These are phyloP conservation scores for Curvularia sp. DNA, from an alignment of 2,329 filamentous ascomycete species.

Conservation along the genomic window DNA sequence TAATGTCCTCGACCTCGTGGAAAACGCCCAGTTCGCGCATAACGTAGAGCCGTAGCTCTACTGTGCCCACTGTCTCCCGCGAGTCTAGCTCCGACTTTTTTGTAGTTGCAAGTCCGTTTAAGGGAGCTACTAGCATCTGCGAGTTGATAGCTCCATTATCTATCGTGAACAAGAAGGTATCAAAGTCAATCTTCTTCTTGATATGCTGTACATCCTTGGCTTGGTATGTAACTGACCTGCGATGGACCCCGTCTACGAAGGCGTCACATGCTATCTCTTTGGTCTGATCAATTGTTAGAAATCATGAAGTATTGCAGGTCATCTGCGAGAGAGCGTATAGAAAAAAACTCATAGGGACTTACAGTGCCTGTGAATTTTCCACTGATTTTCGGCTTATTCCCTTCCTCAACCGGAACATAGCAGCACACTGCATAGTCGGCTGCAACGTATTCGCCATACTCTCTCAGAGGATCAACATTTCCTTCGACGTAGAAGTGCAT, in stretches of 20 bases:
- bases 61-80: slow-evolving; percentile 35
- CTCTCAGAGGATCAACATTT: slow-evolving; percentile 32
- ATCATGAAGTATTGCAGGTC: not conserved
- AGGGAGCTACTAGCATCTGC: slow-evolving; percentile 86
- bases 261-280: slow-evolving; percentile 44
- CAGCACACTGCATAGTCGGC: slow-evolving; percentile 41
- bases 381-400: slow-evolving; percentile 41
- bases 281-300: slow-evolving; percentile 23
- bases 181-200: slow-evolving; percentile 32
- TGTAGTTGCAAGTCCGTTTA: slow-evolving; percentile 35
- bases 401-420: slow-evolving; percentile 47
- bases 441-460: slow-evolving; percentile 45
- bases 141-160: slow-evolving; percentile 74
- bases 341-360: slow-evolving; percentile 1
- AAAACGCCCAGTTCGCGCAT: slow-evolving; percentile 30
- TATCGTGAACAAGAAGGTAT: slow-evolving; percentile 27
- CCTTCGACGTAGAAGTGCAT: slow-evolving; percentile 37
- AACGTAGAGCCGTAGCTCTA: slow-evolving; percentile 44
- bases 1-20: slow-evolving; percentile 16
- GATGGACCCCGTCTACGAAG: slow-evolving; percentile 48
- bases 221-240: slow-evolving; percentile 20
- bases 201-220: slow-evolving; percentile 21
- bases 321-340: too few species aligned
- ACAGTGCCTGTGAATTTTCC: slow-evolving; percentile 45
- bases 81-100: slow-evolving; percentile 14